These are phyloP conservation scores for Verticillium nubilum DNA, from an alignment of 2,329 filamentous ascomycete species.

Conservation along the genomic window DNA sequence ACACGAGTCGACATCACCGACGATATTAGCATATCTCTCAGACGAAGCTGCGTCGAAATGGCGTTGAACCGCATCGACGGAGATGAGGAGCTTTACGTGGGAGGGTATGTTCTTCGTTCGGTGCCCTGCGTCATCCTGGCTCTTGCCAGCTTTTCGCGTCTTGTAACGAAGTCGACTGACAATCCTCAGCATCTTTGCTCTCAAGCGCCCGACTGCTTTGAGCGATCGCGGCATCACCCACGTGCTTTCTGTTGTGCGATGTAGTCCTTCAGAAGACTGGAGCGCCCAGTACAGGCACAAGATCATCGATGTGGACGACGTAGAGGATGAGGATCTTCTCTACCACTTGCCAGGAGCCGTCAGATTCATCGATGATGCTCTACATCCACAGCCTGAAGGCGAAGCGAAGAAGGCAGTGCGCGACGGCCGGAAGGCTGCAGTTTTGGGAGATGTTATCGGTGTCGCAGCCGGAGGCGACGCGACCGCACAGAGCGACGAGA, in stretches of 20 bases:
- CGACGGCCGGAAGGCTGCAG: background rate
- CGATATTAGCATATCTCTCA: constrained; percentile 8
- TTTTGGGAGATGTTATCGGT: background rate
- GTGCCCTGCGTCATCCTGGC: background rate
- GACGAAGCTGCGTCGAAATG: constrained; percentile 29
- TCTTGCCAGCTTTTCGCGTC: background rate
- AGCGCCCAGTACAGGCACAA: constrained; percentile 64
- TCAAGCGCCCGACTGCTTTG: constrained; percentile 67
- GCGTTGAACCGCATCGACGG: constrained; percentile 36
- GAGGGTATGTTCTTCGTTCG: constrained; percentile 26
- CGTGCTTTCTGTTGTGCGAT: constrained; percentile 75
- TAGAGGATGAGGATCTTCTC: constrained; percentile 82
- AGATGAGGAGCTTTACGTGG: constrained; percentile 32
- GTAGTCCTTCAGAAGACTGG: constrained; percentile 37
- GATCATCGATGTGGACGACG: constrained; percentile 81
- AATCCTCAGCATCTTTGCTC: constrained; percentile 63
- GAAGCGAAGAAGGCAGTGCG: background rate
- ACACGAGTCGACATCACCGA: background rate
- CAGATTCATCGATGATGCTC: constrained; percentile 74
- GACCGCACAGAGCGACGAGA: background rate
- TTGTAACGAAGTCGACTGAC: background rate
- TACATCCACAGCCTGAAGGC: constrained; percentile 30
- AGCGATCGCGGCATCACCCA: constrained; percentile 76
- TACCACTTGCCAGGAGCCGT: constrained; percentile 74
- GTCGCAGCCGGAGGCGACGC: background rate